Conservation (phyloP, 2,329 filamentous ascomycete genomes). For the Didymella lethalis region DNA sequence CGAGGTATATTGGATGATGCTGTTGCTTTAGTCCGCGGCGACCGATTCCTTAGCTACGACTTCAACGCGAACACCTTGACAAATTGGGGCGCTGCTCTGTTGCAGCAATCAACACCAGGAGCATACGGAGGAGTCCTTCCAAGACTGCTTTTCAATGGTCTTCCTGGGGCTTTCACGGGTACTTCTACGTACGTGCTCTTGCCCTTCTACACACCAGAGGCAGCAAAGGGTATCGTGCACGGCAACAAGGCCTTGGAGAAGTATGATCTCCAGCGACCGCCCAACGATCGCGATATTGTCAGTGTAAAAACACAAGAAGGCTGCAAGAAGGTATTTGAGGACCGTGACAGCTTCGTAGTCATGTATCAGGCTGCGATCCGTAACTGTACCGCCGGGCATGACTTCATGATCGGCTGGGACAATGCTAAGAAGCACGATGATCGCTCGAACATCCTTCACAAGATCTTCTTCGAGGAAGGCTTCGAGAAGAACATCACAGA, state of each 20-base stretch:
- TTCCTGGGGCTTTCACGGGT: conserved; percentile 59
- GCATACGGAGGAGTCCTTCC: conserved; percentile 58
- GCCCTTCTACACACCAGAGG: conserved; percentile 61
- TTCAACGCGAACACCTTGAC: conserved; percentile 55
- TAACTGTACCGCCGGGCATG: conserved; percentile 63
- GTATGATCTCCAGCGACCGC: conserved; percentile 57
- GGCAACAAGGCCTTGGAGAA: conserved; percentile 56
- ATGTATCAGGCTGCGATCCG: conserved; percentile 67
- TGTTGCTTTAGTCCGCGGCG: conserved; percentile 75
- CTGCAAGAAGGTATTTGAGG: conserved; percentile 60
- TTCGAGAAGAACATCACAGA: conserved; percentile 73
- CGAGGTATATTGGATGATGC: conserved; percentile 78
- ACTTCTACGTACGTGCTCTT: conserved; percentile 59
- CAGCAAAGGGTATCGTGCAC: conserved; percentile 57
- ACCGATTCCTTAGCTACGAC: conserved; percentile 78
- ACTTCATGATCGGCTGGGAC: conserved; percentile 62
- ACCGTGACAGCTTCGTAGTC: conserved; percentile 58
- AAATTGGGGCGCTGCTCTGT: conserved; percentile 60
- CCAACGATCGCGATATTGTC: conserved; percentile 53
- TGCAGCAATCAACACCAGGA: conserved; percentile 50
- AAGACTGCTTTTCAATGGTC: conserved; percentile 54
- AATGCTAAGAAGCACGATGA: conserved; percentile 50
- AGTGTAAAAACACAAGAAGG: conserved; percentile 60
- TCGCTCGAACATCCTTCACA: conserved; percentile 53
- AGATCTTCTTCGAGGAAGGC: conserved; percentile 66